Evolutionary conservation across 768 basidiomycete species (phyloP), one percentile per base, ranked within the genome.

Genomic region (Phaeotremella skinneri): DNA sequence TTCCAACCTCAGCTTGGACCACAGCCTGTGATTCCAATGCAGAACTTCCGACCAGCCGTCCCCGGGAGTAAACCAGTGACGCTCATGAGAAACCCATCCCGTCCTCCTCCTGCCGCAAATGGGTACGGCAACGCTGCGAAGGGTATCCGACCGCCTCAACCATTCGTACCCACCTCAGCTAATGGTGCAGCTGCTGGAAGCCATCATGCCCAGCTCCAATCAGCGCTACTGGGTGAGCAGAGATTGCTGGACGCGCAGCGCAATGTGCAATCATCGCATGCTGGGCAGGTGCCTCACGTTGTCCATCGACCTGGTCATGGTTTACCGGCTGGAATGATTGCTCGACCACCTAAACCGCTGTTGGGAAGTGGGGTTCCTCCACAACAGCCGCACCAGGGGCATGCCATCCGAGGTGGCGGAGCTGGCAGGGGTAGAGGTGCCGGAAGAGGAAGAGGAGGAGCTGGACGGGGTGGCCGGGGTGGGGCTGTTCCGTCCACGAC

Each of bases 1-100:
- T 89, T 89, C 80, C 84, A 82, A 52, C 87, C 87, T 49, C 82
- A 83, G 23, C 80, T 84, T 66, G 87, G 88, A 0, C 85, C 87
- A 7, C 80, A 84, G 67, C 86, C 87, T 2, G 79, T 78, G 48
- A 77, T 87, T n/a, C 78, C 83, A 7, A 84, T 80, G 6, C 78
- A 83, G n/a, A 86, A 85, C 6, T 89, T 86, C 81, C 81, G 85
- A 52, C 84, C 86, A 2, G 83, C 83, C 2, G 79, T 77, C 34
- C 58, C 53, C 34, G 74, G 73, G 54, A 70, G 72, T 62, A 52
- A 76, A 1, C 82, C 83, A 2, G 80, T 89, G 16, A 82, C 84
- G 31, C 90, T 90, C 55, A 87, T 90, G 86, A 75, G 83, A 14
- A 90, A 91, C 68, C 89, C 89, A 2, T 43, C 49, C 51, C 50